Evolutionary conservation across 169 alveolate species (phyloP), one percentile per base, ranked within the genome.

Genomic region (Plasmodium chabaudi): DNA sequence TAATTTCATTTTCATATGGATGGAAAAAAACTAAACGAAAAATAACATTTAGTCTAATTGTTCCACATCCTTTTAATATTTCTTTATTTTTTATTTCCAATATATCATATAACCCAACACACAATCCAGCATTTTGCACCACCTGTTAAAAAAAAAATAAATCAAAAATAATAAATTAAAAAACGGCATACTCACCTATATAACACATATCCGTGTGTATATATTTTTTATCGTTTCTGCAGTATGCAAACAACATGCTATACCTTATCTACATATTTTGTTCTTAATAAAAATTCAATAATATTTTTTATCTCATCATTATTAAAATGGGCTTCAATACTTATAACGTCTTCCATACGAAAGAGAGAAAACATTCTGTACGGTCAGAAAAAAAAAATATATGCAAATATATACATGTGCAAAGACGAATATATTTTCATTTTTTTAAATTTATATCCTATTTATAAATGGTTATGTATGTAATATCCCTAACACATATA

Each of bases 221-320:
- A 34, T 51, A 3, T 51, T 7, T 51, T 15, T 51, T 51, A 2
- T 15, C 21, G 17, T 51, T 51, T 51, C 9, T 51, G 59, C 12
- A 13, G n/a, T 15, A 51, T 2, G 42, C n/a, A 19, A 17, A 10
- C 72, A 19, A 49, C 13, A 15, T 49, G 23, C 21, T 9, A 34
- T 75, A 75, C 88, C 75, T 75, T 75, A 67, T 75, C 88, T 23
- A 75, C 56, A 63, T 75, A 75, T 56, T 75, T 75, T 27, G 88
- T 74, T 51, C 88, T 75, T 47, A 75, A 23, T 56, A 75, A 75
- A 39, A 61, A 75, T 21, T 75, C 88, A 44, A 75, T 75, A 17
- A 75, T 74, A 61, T 19, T 63, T 63, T 47, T 75, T 75, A 75
- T 61, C n/a, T 75, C 88, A 34, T 64, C 65, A 17, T 75, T 68